Percentiles rank a stretch among this genome's conserved stretches.
Conservation (phyloP, 768 basidiomycete species). For the Chiua virens region DNA sequence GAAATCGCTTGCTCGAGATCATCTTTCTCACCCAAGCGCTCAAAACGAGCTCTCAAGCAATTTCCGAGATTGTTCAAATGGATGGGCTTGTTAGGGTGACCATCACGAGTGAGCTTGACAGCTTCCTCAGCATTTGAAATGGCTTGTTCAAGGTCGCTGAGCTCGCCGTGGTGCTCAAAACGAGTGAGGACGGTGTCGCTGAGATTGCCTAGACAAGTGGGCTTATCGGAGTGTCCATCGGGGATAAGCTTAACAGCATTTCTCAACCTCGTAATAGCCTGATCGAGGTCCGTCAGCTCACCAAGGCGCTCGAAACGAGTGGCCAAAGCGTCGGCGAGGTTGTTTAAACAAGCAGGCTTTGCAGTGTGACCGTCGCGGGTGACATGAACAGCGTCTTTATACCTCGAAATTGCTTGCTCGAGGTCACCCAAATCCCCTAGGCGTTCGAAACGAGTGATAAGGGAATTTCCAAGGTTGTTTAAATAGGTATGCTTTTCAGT, state of each 20-base stretch:
- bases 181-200: background rate
- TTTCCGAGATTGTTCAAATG: background rate
- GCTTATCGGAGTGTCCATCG: background rate
- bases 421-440: conserved; percentile 3
- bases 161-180: background rate
- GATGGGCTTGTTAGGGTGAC: background rate
- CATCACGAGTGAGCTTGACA: background rate
- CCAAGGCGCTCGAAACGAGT: conserved; percentile 2
- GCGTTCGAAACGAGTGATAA: background rate
- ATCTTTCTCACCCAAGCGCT: background rate
- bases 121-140: background rate
- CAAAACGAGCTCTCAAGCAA: background rate
- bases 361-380: background rate
- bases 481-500: background rate
- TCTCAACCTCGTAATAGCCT: background rate
- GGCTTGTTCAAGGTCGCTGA: background rate
- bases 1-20: conserved; percentile 1
- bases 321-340: background rate
- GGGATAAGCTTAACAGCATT: background rate
- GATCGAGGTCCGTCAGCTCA: background rate
- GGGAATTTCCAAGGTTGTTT: background rate
- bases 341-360: background rate
- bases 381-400: background rate
- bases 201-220: background rate
- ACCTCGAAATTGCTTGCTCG: background rate